Evolutionary conservation across 495 filamentous ascomycete species (phyloP).

Genomic region (Hyphodiscus hymeniophilus): DNA sequence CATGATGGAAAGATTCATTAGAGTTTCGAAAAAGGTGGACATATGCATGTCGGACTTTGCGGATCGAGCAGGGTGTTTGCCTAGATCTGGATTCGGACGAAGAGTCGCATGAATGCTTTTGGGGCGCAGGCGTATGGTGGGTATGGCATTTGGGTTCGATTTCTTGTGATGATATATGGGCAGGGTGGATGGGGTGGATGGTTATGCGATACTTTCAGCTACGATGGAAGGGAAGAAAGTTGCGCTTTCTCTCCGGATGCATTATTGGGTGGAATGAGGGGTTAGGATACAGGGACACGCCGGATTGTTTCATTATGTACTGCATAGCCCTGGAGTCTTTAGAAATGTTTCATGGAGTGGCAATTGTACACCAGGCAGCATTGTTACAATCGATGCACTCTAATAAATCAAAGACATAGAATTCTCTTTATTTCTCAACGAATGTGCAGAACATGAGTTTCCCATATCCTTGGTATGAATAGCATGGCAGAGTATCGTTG

Average conservation of each 20-base stretch:
- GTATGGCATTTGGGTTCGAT: slow-evolving; percentile 10
- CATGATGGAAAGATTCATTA: not conserved
- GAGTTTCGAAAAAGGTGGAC: slow-evolving; percentile 7
- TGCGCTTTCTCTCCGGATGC: not conserved
- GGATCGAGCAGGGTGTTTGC: slow-evolving; percentile 1
- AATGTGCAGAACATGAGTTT: too few relatives aligned
- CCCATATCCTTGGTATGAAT: too few relatives aligned
- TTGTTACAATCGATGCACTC: too few relatives aligned
- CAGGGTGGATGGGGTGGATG: not conserved
- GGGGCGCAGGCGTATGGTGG: slow-evolving; percentile 8
- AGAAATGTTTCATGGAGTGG: not conserved
- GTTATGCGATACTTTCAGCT: not conserved
- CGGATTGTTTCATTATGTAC: slow-evolving; percentile 4
- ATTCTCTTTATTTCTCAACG: not conserved
- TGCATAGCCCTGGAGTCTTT: slow-evolving; percentile 22
- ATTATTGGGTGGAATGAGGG: slow-evolving; percentile 1
- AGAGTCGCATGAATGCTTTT: slow-evolving; percentile 8
- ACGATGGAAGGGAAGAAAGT: not conserved
- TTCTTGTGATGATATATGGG: slow-evolving; percentile 9
- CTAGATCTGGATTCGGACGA: slow-evolving; percentile 11
- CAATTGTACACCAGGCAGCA: not conserved
- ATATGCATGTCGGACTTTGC: not conserved
- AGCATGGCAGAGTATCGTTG: too few relatives aligned
- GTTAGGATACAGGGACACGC: not conserved
- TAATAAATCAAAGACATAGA: not conserved